Conservation (phyloP, 2,329 filamentous ascomycete species). For the Coleophoma cylindrospora region DNA sequence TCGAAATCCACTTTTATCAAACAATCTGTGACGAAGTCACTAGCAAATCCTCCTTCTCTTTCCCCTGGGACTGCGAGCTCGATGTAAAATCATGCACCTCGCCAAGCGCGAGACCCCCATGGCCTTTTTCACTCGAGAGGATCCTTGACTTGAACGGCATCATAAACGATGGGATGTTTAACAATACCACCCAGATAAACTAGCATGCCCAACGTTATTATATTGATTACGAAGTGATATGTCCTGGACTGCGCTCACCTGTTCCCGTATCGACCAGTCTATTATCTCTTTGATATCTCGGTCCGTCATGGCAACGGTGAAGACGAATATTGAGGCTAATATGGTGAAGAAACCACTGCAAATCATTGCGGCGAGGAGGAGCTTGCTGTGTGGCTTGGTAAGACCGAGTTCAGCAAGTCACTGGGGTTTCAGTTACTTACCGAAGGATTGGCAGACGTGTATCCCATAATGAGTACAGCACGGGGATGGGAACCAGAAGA, state of each 20-base stretch:
- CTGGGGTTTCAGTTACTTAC: neutral
- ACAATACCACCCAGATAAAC: neutral
- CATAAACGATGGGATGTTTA: neutral
- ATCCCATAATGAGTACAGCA: neutral
- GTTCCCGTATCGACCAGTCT: neutral
- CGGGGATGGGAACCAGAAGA: neutral
- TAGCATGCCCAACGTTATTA: neutral
- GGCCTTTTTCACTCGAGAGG: no score
- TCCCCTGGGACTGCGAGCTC: no score
- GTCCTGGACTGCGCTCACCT: neutral
- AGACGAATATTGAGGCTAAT: neutral
- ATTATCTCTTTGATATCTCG: neutral
- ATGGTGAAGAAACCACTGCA: neutral
- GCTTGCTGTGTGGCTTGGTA: neutral
- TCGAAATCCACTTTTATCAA: no score
- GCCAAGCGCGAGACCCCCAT: no score
- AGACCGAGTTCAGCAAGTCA: no score
- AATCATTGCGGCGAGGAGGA: neutral
- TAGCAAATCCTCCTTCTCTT: no score
- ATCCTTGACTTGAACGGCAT: neutral
- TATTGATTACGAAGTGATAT: no score
- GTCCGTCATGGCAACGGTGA: neutral
- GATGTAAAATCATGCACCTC: no score
- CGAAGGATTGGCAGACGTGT: neutral
- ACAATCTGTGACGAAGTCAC: no score